Conservation (phyloP, 768 basidiomycete genomes). For the Auricularia heimuer region DNA sequence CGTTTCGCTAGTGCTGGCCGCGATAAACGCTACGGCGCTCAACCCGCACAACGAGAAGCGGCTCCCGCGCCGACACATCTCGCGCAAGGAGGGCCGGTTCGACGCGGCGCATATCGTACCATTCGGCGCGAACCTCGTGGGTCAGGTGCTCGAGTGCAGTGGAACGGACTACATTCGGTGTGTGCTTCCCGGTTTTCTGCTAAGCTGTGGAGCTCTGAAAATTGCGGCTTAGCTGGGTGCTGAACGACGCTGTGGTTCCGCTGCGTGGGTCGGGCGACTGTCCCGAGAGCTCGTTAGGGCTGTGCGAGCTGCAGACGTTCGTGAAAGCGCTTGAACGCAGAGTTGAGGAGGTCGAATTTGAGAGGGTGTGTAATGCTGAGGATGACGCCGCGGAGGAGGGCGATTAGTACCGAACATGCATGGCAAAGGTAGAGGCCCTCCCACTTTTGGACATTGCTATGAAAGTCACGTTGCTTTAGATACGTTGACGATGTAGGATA, state of each 20-base stretch:
- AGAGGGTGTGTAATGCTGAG: background rate
- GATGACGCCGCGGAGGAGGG: background rate
- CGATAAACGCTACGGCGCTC: background rate
- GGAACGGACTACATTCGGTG: constrained; percentile 16
- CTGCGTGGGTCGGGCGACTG: constrained; percentile 22
- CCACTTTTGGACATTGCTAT: too few relatives aligned
- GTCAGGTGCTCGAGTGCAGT: constrained; percentile 53
- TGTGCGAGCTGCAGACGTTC: background rate
- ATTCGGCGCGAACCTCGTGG: constrained; percentile 69
- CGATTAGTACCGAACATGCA: background rate
- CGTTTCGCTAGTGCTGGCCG: background rate
- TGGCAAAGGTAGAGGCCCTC: too few relatives aligned
- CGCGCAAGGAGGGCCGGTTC: background rate
- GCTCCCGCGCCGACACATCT: background rate
- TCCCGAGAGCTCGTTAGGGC: background rate
- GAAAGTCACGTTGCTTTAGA: too few relatives aligned
- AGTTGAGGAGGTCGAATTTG: background rate
- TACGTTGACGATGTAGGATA: too few relatives aligned
- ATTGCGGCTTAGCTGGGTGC: constrained; percentile 52
- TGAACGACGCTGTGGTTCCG: constrained; percentile 83
- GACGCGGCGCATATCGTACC: constrained; percentile 51
- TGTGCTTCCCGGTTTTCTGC: background rate
- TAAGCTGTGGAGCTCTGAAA: background rate
- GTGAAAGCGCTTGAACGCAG: background rate
- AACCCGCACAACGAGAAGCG: background rate